Conservation (phyloP, 257 asterid genomes). For the Solanum chilense region DNA sequence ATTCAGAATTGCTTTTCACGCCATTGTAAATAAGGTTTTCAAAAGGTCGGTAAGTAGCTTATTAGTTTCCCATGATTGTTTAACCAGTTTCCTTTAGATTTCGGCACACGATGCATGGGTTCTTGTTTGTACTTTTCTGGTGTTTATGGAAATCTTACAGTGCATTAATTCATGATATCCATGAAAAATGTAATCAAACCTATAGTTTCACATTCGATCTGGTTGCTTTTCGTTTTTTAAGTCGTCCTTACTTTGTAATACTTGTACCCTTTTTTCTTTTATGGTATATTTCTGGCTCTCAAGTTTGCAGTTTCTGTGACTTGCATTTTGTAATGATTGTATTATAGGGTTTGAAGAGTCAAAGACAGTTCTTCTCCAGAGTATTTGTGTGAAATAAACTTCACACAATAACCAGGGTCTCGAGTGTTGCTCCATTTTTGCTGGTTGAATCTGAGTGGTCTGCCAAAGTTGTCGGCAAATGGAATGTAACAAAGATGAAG, state of each 20-base stretch:
- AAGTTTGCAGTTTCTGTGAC: neutral
- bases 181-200: neutral
- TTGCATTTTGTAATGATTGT: neutral
- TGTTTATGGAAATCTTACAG: neutral
- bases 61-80: neutral
- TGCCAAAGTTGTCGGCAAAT: slow-evolving; percentile 10
- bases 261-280: neutral
- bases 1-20: neutral
- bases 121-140: neutral
- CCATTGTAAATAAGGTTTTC: neutral
- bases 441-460: neutral
- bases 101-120: neutral
- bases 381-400: neutral
- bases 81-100: neutral
- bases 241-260: neutral
- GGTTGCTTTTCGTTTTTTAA: neutral
- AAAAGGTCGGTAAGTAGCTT: neutral
- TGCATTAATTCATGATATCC: neutral
- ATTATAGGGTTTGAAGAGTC: neutral
- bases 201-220: neutral
- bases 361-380: neutral
- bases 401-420: neutral
- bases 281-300: neutral
- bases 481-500: slow-evolving; percentile 64
- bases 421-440: neutral